These are phyloP conservation scores for Modicella reniformis DNA, from an alignment of 371 early-diverging fungal genomes.

Conservation along the genomic window DNA sequence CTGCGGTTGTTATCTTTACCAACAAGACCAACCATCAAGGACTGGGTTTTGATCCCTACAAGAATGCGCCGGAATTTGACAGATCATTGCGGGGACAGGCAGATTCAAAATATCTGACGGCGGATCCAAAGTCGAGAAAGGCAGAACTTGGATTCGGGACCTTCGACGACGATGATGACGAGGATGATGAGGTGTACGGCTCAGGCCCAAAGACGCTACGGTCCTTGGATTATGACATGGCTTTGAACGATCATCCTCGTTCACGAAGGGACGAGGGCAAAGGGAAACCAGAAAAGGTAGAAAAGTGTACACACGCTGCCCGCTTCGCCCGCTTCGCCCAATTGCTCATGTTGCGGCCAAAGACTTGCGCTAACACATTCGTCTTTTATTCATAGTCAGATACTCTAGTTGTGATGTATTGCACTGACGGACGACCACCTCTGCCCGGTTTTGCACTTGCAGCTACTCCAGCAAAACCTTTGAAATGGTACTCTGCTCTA, in stretches of 20 bases:
- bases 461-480: conserved; percentile 49
- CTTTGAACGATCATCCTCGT: conserved; percentile 8
- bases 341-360: not conserved
- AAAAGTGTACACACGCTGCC: no score
- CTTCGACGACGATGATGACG: conserved; percentile 62
- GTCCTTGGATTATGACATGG: conserved; percentile 2
- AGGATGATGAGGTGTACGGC: conserved; percentile 61
- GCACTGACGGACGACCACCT: conserved; percentile 70
- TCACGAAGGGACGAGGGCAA: conserved; percentile 5
- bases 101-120: conserved; percentile 32
- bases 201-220: conserved; percentile 15
- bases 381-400: conserved; percentile 4
- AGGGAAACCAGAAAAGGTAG: conserved; percentile 14
- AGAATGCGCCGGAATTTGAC: conserved; percentile 72
- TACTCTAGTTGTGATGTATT: conserved; percentile 17
- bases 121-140: conserved; percentile 9
- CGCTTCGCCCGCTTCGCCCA: no score
- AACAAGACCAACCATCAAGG: conserved; percentile 73
- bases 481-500: conserved; percentile 71
- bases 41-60: conserved; percentile 75
- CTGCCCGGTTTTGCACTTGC: conserved; percentile 68
- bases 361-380: not conserved
- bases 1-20: conserved; percentile 63
- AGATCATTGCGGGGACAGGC: conserved; percentile 19
- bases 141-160: conserved; percentile 45